Evolutionary conservation across 352 stramenopile genomes (phyloP).

Genomic region (Hyaloperonospora brassicae): DNA sequence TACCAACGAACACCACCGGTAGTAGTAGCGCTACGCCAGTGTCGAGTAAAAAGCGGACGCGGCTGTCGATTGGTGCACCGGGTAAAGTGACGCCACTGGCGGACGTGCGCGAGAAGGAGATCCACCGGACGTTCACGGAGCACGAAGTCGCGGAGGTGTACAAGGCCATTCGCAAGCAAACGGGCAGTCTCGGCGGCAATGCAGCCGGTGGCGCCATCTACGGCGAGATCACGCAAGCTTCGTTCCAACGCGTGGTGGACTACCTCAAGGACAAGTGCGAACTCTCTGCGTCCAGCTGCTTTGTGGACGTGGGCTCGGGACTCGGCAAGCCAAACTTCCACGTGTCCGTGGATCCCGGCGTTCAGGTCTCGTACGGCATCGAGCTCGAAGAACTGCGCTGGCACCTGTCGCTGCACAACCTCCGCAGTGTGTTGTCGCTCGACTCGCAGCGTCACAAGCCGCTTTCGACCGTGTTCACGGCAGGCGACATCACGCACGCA

Average conservation of each 20-base stretch:
- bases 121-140: constrained; percentile 71
- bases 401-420: constrained; percentile 90
- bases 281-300: constrained; percentile 82
- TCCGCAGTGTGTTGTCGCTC: constrained; percentile 81
- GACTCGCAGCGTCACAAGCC: constrained; percentile 52
- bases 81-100: constrained; percentile 69
- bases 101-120: constrained; percentile 43
- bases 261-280: constrained; percentile 90
- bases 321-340: constrained; percentile 98
- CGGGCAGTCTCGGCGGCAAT: constrained; percentile 91
- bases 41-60: constrained; percentile 34
- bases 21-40: constrained; percentile 16
- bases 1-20: constrained; percentile 11
- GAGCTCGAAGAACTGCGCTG: constrained; percentile 93
- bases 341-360: constrained; percentile 91
- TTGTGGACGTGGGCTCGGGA: constrained; percentile 95
- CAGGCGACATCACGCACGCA: constrained; percentile 91
- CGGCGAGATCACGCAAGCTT: constrained; percentile 94
- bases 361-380: constrained; percentile 92
- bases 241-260: constrained; percentile 95
- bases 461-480: constrained; percentile 83
- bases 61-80: constrained; percentile 55
- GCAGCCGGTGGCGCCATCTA: constrained; percentile 95
- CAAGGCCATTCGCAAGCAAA: constrained; percentile 90
- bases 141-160: constrained; percentile 86